Evolutionary conservation across 129 eudicot species (phyloP).

Genomic region (Tagetes erecta): DNA sequence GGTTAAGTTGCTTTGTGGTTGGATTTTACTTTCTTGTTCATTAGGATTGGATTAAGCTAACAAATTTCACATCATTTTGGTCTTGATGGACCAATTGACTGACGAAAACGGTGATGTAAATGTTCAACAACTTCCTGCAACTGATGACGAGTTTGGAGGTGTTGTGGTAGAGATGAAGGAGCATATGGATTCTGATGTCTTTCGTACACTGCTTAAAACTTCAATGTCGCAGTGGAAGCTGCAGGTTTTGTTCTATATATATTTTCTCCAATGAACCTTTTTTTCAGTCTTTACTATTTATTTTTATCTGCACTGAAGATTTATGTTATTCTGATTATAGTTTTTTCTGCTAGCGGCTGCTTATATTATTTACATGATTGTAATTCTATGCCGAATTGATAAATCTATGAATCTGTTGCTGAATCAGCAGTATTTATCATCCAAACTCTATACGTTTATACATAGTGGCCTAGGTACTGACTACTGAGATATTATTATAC

Average conservation of each 20-base stretch:
- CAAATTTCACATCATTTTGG: background rate
- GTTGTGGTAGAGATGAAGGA: conserved; percentile 65
- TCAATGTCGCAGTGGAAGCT: conserved; percentile 64
- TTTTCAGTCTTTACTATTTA: background rate
- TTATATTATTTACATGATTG: background rate
- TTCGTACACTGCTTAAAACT: conserved; percentile 45
- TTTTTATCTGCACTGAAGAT: background rate
- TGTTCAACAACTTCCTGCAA: conserved; percentile 48
- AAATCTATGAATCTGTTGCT: background rate
- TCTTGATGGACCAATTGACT: conserved; percentile 36
- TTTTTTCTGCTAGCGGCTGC: background rate
- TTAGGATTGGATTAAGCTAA: background rate
- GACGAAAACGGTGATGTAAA: conserved; percentile 32
- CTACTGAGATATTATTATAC: background rate
- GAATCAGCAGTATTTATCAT: background rate
- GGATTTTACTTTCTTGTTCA: background rate
- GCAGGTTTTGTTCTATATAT: conserved; percentile 42
- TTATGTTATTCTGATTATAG: background rate
- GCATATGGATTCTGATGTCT: conserved; percentile 56
- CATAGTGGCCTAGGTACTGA: conserved; percentile 8
- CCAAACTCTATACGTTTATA: background rate
- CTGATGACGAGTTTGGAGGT: conserved; percentile 69
- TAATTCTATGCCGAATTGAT: background rate
- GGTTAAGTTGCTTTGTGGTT: too few species aligned
- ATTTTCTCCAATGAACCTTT: background rate